A percentile compares a stretch with the other conserved stretches of the same genome.
Conservation (phyloP, 2,329 filamentous ascomycete genomes). For the Fusarium bactridioides region DNA sequence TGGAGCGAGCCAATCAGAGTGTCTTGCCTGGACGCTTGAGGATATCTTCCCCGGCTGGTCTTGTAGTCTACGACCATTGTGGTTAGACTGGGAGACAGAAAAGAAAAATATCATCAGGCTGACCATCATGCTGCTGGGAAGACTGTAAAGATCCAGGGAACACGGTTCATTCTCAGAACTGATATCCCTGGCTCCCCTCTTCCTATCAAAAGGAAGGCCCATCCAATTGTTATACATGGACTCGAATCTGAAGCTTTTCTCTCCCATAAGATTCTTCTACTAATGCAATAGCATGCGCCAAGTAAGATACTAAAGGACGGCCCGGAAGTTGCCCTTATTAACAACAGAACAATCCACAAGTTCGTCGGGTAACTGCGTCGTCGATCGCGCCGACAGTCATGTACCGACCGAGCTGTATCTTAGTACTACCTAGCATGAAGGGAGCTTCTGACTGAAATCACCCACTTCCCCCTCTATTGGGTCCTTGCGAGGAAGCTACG, state of each 20-base stretch:
- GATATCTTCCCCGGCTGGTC: conserved; percentile 21
- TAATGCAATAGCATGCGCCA: conserved; percentile 17
- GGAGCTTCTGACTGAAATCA: background rate
- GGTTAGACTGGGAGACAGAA: conserved; percentile 1
- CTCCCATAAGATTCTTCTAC: background rate
- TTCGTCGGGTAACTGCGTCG: conserved; percentile 33
- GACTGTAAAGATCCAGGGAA: conserved; percentile 15
- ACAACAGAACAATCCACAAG: conserved; percentile 25
- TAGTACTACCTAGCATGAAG: background rate
- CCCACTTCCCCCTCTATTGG: background rate
- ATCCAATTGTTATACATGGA: conserved; percentile 38
- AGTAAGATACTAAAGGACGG: conserved; percentile 1
- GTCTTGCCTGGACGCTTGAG: conserved; percentile 17
- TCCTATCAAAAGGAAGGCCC: background rate
- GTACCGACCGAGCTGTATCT: background rate
- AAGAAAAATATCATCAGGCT: conserved; percentile 5
- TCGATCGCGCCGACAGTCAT: conserved; percentile 14
- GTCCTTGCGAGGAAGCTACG: conserved; percentile 1
- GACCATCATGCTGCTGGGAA: background rate
- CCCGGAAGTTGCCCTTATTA: background rate
- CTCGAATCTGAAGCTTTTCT: background rate
- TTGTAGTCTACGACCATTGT: background rate
- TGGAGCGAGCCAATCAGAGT: conserved; percentile 13
- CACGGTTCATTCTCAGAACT: conserved; percentile 3
- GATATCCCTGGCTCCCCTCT: conserved; percentile 4